Percentiles rank a stretch among this genome's conserved stretches.
Evolutionary conservation across 352 stramenopile species (phyloP).

Genomic region (Globisporangium carolinianum): DNA sequence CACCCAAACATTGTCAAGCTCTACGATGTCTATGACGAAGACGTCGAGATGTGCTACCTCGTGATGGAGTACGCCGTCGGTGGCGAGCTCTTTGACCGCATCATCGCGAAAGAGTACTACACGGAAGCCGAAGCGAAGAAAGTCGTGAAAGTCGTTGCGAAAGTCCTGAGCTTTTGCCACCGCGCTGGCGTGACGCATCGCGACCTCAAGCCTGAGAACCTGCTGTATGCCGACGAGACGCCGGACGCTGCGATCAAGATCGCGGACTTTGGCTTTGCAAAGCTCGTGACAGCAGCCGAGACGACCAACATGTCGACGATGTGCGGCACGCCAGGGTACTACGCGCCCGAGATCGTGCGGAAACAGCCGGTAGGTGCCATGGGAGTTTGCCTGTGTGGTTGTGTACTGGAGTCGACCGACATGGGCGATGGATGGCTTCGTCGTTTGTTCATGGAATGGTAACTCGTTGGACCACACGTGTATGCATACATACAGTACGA

Average conservation of each 20-base stretch:
- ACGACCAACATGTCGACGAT: slow-evolving; percentile 80
- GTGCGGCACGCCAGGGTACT: slow-evolving; percentile 93
- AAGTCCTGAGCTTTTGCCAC: slow-evolving; percentile 87
- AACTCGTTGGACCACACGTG: too few relatives aligned
- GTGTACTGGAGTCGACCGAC: too few relatives aligned
- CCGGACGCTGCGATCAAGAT: slow-evolving; percentile 92
- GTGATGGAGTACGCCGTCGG: slow-evolving; percentile 87
- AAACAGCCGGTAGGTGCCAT: slow-evolving; percentile 52
- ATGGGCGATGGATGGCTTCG: too few relatives aligned
- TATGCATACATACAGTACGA: slow-evolving; percentile 74
- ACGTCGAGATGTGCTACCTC: slow-evolving; percentile 72
- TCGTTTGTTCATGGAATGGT: too few relatives aligned
- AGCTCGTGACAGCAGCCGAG: slow-evolving; percentile 65
- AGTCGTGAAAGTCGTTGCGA: slow-evolving; percentile 79
- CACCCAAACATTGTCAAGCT: slow-evolving; percentile 89
- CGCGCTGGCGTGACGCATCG: slow-evolving; percentile 86
- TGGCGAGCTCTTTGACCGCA: slow-evolving; percentile 91
- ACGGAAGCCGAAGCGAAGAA: slow-evolving; percentile 82
- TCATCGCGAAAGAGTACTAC: slow-evolving; percentile 91
- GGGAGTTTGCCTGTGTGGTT: too few relatives aligned
- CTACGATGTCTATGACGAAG: slow-evolving; percentile 76
- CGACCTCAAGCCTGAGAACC: slow-evolving; percentile 97
- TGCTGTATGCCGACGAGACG: slow-evolving; percentile 83
- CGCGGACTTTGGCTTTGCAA: slow-evolving; percentile 88
- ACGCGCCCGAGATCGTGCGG: slow-evolving; percentile 94